Evolutionary conservation across 2,329 filamentous ascomycete genomes (phyloP), one percentile per base, ranked within the genome.

Genomic region (Ceratocystis huliohia): DNA sequence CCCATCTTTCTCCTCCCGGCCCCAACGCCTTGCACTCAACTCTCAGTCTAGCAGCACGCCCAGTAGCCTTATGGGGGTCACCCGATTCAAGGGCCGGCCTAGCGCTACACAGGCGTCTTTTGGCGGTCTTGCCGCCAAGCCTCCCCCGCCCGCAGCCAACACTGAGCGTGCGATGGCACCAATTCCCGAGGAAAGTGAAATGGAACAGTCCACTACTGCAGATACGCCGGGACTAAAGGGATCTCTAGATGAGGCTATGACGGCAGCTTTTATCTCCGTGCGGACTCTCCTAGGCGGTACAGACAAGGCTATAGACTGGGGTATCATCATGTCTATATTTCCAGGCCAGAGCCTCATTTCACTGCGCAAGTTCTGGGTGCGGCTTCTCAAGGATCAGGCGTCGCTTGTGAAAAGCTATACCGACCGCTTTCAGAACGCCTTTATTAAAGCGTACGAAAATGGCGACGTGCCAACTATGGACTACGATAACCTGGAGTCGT

Each of bases 401-500:
- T 64, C 67, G 20, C 63, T 70, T 22, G 25, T 70, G 22, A 53
- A 57, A 5, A 67, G 67, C 61, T 73, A 74, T 33, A 84, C 83
- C 4, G 76, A 79, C 5, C 81, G 83, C 61, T 89, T 93, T 69
- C 85, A 88, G 70, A 77, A 82, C 17, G 79, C 78, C 6, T 89
- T 89, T 70, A 75, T 90, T 5, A 74, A 79, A 61, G 88, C 88
- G 0, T 90, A 91, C 70, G 82, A 85, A 69, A 78, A 78, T 1
- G 81, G 81, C 7, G 80, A 86, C 68, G 70, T 92, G 1, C 80
- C 84, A 1, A 73, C 78, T 1, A 78, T 92, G 22, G 78, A 90
- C 72, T 88, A 83, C 69, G 79, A 88, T 63, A 76, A 87, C 59
- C 78, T 85, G 0, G 73, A 81, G 48, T 79, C 80, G 1, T 90